Evolutionary conservation across 1,139 yeast genomes (phyloP).

Genomic region (Yamadazyma mexicana): DNA sequence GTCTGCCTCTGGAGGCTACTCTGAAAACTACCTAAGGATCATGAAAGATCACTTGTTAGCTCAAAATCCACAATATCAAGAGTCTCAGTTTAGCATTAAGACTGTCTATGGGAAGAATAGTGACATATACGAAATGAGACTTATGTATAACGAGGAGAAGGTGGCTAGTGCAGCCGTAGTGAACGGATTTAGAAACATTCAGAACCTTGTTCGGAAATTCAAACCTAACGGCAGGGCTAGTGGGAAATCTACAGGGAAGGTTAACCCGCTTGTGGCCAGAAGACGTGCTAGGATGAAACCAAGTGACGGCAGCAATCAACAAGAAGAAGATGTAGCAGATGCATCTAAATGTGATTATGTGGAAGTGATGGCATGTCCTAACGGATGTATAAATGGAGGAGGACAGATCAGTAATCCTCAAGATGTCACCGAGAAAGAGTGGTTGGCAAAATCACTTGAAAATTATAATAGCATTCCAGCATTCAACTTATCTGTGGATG

Average conservation of each 20-base stretch:
- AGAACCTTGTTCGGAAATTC: constrained; percentile 82
- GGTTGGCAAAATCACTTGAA: constrained; percentile 36
- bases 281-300: constrained; percentile 35
- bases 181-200: constrained; percentile 92
- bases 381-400: constrained; percentile 97
- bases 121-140: constrained; percentile 71
- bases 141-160: constrained; percentile 34
- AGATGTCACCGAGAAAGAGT: constrained; percentile 35
- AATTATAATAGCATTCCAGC: constrained; percentile 30
- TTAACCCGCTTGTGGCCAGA: constrained; percentile 41
- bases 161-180: constrained; percentile 74
- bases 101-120: constrained; percentile 64
- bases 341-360: constrained; percentile 76
- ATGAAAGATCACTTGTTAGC: constrained; percentile 31
- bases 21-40: constrained; percentile 54
- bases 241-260: constrained; percentile 5
- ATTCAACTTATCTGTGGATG: constrained; percentile 9
- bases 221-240: constrained; percentile 39
- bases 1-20: constrained; percentile 89
- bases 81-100: constrained; percentile 22
- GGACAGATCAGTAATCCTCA: constrained; percentile 71
- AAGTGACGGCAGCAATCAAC: constrained; percentile 25
- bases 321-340: constrained; percentile 46
- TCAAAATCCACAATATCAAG: constrained; percentile 20
- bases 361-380: constrained; percentile 98